Evolutionary conservation across 805 yeast genomes (phyloP), one percentile per base, ranked within the genome.

Genomic region (Schwanniomyces sp.): DNA sequence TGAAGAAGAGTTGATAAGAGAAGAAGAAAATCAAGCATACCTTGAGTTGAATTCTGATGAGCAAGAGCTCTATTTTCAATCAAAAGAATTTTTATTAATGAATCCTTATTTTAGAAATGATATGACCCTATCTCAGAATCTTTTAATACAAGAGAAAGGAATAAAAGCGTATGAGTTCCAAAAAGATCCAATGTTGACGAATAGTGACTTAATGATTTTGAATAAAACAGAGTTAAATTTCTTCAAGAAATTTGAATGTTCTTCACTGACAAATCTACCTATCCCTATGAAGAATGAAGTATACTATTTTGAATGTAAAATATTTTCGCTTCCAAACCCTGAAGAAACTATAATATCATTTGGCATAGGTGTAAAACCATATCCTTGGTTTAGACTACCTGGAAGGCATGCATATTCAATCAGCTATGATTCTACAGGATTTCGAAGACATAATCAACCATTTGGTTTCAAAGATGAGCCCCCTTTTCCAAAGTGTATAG

Each of bases 331-430:
- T 21, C 82, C 84, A 7, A 74, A 80, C 45, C 82, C 86, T 2
- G 76, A 73, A 3, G 69, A 69, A 11, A 80, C 85, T 9, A 47
- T 69, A 0, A 71, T 92, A 1, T 81, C 96, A 0, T 74, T 94
- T 16, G 99, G 99, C 0, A 60, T 94, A 3, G 78, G 91, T 0
- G 81, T 95, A 0, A 81, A 83, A 52, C 99, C 99, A 6, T 94
- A 94, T 59, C 99, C 99, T 1, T 83, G 86, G 67, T 94, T 94
- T 67, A 75, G 97, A 55, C 72, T 94, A 34, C 98, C 99, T 0
- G 99, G 99, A 0, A 80, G 94, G 59, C 96, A 91, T 58, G 78
- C 85, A 38, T 86, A 83, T 63, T 89, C 97, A 0, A 74, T 90
- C 3, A 80, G 91, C n/a, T 94, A 92, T 66, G 97, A 91, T 52